A percentile compares a stretch with the other conserved stretches of the same genome.
phyloP scores from a whole-genome alignment of 768 basidiomycete species.

The Phallus indusiatus region DNA sequence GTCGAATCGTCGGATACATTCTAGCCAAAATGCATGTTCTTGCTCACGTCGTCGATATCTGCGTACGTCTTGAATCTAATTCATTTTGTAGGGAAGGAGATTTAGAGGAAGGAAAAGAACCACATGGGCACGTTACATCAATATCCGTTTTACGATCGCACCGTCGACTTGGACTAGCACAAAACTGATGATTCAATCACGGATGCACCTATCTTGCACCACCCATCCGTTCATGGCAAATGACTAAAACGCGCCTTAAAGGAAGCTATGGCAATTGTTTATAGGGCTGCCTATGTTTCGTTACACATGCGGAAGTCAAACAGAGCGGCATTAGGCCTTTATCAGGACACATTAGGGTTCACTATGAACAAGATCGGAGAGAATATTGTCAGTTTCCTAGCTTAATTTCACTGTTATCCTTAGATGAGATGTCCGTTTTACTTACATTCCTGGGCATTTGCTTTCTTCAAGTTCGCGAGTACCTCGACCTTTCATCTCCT shows the following conservation, averaged over 20 bases:
- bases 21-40: too few species aligned
- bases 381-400: conserved; percentile 10
- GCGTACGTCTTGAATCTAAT: conserved; percentile 17
- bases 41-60: conserved; percentile 99
- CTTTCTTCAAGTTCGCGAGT: too few species aligned
- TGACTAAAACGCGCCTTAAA: conserved; percentile 38
- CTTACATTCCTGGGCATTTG: too few species aligned
- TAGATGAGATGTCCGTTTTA: too few species aligned
- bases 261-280: too few species aligned
- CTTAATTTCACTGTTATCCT: too few species aligned
- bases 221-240: conserved; percentile 33
- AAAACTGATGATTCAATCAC: conserved; percentile 37
- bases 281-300: too few species aligned
- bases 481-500: too few species aligned
- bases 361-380: conserved; percentile 35
- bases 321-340: conserved; percentile 38
- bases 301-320: too few species aligned
- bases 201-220: conserved; percentile 14
- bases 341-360: conserved; percentile 39
- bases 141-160: conserved; percentile 40
- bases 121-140: conserved; percentile 41
- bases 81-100: conserved; percentile 23
- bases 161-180: conserved; percentile 39
- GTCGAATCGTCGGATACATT: conserved; percentile 89
- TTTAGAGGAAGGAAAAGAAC: conserved; percentile 23